Conservation (phyloP, 2,329 filamentous ascomycete species). For the Dactylellina haptotyla region DNA sequence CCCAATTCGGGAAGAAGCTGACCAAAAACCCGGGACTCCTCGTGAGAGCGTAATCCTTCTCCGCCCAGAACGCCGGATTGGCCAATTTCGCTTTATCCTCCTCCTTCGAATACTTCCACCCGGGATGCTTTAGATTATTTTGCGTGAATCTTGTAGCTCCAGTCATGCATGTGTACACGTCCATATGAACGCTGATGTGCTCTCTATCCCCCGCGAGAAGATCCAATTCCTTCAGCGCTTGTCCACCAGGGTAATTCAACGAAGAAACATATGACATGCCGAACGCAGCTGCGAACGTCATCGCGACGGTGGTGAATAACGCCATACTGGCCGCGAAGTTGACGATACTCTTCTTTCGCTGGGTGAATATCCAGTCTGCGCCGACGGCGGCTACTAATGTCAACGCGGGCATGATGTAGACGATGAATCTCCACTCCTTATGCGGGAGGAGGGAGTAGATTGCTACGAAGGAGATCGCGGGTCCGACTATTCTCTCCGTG, state of each 20-base stretch:
- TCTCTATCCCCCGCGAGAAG: slow-evolving; percentile 62
- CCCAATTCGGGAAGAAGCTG: slow-evolving; percentile 29
- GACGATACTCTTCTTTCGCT: slow-evolving; percentile 22
- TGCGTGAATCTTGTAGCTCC: slow-evolving; percentile 74
- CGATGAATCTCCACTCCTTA: slow-evolving; percentile 95
- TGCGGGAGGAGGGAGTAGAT: slow-evolving; percentile 90
- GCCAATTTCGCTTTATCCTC: slow-evolving; percentile 66
- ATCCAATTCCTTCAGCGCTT: slow-evolving; percentile 69
- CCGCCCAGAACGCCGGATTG: slow-evolving; percentile 69
- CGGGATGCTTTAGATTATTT: slow-evolving; percentile 61
- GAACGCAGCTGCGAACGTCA: slow-evolving; percentile 64
- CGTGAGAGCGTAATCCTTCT: slow-evolving; percentile 69
- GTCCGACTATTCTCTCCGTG: slow-evolving; percentile 69
- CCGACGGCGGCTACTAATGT: slow-evolving; percentile 80
- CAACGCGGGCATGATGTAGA: slow-evolving; percentile 83
- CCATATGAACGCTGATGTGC: slow-evolving; percentile 69
- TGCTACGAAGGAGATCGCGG: slow-evolving; percentile 76
- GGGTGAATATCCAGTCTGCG: slow-evolving; percentile 70
- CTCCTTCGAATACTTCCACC: slow-evolving; percentile 70
- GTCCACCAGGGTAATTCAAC: slow-evolving; percentile 92
- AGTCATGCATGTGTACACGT: slow-evolving; percentile 76
- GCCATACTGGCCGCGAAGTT: slow-evolving; percentile 68
- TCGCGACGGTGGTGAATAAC: slow-evolving; percentile 70
- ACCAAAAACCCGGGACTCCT: slow-evolving; percentile 11
- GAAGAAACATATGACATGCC: slow-evolving; percentile 80